These are phyloP conservation scores for Amoeboaphelidium protococcarum DNA, from an alignment of 371 early-diverging fungal genomes.

Conservation along the genomic window DNA sequence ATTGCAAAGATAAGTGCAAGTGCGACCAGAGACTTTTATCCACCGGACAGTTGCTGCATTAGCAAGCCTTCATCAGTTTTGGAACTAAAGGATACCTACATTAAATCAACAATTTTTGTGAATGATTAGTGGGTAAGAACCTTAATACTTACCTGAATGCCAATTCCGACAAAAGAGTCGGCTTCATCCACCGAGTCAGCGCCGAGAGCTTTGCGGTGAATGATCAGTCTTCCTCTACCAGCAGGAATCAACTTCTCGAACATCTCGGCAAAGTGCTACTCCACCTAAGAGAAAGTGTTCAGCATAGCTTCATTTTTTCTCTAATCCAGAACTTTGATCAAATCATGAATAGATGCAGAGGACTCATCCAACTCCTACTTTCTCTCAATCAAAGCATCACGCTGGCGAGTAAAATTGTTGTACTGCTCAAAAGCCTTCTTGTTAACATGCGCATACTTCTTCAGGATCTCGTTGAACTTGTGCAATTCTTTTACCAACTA, in stretches of 20 bases:
- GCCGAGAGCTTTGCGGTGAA: no score
- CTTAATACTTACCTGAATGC: no score
- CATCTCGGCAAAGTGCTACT: slow-evolving; percentile 52
- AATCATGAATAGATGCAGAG: slow-evolving; percentile 46
- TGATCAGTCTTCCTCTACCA: slow-evolving; percentile 60
- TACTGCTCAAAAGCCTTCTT: slow-evolving; percentile 94
- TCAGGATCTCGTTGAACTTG: slow-evolving; percentile 49
- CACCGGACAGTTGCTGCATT: slow-evolving; percentile 95
- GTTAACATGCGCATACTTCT: slow-evolving; percentile 77
- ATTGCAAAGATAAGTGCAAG: slow-evolving; percentile 95
- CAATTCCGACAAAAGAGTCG: no score
- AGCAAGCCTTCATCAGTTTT: slow-evolving; percentile 63
- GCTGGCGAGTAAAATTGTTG: slow-evolving; percentile 64
- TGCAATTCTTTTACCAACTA: no score
- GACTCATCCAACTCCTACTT: slow-evolving; percentile 65
- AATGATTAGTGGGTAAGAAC: slow-evolving; percentile 5
- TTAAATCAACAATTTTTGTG: slow-evolving; percentile 62
- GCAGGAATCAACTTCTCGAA: slow-evolving; percentile 75
- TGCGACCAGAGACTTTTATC: slow-evolving; percentile 96
- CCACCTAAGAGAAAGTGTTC: slow-evolving; percentile 77
- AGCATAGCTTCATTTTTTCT: slow-evolving; percentile 90
- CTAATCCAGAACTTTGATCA: slow-evolving; percentile 68
- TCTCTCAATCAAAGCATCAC: slow-evolving; percentile 44
- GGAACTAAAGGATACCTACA: slow-evolving; percentile 61
- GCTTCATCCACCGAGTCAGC: no score